These are phyloP conservation scores for Rhizoclosmatium globosum DNA, from an alignment of 192 early-diverging fungal genomes.

Conservation along the genomic window DNA sequence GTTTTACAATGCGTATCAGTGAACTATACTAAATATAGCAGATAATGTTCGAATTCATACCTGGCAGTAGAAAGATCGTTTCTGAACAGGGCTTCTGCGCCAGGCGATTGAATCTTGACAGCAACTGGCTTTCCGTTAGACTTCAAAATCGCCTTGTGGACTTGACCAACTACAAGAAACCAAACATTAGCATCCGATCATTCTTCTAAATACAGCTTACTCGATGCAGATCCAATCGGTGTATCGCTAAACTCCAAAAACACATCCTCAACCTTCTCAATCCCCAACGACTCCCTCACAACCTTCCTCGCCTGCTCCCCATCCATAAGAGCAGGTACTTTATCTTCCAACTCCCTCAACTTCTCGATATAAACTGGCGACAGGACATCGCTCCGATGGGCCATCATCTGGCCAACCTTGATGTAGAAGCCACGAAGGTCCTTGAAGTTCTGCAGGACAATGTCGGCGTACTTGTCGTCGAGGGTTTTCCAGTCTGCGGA, in stretches of 20 bases:
- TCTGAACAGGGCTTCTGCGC: constrained; percentile 37
- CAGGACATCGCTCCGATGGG: constrained; percentile 36
- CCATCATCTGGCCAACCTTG: constrained; percentile 43
- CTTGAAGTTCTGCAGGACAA: constrained; percentile 24
- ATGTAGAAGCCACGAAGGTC: constrained; percentile 45
- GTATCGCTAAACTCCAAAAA: constrained; percentile 36
- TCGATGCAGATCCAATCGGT: constrained; percentile 42
- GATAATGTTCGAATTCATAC: background rate
- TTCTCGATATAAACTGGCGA: constrained; percentile 30
- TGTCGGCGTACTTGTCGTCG: constrained; percentile 27
- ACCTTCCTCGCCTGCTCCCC: constrained; percentile 15
- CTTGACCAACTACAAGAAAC: constrained; percentile 34
- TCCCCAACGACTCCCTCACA: constrained; percentile 18
- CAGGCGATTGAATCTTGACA: constrained; percentile 42
- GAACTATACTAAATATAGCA: too few relatives aligned
- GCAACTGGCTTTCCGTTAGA: constrained; percentile 33
- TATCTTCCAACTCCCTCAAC: constrained; percentile 35
- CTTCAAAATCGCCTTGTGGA: constrained; percentile 38
- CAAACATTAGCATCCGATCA: too few relatives aligned
- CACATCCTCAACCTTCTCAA: constrained; percentile 26
- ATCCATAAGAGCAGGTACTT: constrained; percentile 15
- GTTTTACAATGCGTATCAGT: background rate
- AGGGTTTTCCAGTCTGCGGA: constrained; percentile 25
- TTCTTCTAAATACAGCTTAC: constrained; percentile 25
- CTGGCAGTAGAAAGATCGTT: constrained; percentile 31